Conservation (phyloP, 2,329 filamentous ascomycete genomes). For the Aschersonia sp. region DNA sequence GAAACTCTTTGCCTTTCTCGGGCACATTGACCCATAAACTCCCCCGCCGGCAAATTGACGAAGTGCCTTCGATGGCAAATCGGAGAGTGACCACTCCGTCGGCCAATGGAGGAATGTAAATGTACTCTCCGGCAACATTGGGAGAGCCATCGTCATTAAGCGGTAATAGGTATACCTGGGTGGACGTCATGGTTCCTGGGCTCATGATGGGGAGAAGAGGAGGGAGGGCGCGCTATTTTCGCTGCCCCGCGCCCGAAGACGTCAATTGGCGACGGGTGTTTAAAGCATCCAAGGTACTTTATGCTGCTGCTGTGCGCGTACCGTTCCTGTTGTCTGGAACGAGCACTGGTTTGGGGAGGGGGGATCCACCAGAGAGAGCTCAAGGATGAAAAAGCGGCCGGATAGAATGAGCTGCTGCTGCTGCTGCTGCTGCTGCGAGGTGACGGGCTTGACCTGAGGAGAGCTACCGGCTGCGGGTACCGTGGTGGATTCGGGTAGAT, state of each 20-base stretch:
- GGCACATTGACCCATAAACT: slow-evolving; percentile 97
- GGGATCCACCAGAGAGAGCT: background rate
- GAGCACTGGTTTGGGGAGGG: background rate
- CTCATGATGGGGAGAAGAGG: slow-evolving; percentile 31
- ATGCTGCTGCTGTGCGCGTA: too few species aligned
- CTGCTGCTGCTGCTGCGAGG: background rate
- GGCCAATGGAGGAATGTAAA: slow-evolving; percentile 70
- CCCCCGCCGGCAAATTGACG: slow-evolving; percentile 87
- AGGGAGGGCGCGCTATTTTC: background rate
- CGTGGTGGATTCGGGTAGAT: background rate
- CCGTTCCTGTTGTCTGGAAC: background rate
- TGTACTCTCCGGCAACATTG: slow-evolving; percentile 76
- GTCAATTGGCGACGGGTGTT: background rate
- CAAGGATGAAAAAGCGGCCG: background rate
- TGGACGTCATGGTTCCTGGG: slow-evolving; percentile 47
- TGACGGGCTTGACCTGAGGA: background rate
- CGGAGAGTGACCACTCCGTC: slow-evolving; percentile 65
- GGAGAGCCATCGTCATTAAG: slow-evolving; percentile 90
- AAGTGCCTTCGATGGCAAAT: slow-evolving; percentile 87
- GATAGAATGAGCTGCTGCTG: background rate
- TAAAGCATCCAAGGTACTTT: background rate
- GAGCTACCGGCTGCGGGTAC: background rate
- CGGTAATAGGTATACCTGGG: slow-evolving; percentile 73
- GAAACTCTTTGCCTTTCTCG: slow-evolving; percentile 58
- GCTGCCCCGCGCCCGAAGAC: background rate